Evolutionary conservation across 2,329 filamentous ascomycete species (phyloP).

Genomic region (Nakataea oryzae): DNA sequence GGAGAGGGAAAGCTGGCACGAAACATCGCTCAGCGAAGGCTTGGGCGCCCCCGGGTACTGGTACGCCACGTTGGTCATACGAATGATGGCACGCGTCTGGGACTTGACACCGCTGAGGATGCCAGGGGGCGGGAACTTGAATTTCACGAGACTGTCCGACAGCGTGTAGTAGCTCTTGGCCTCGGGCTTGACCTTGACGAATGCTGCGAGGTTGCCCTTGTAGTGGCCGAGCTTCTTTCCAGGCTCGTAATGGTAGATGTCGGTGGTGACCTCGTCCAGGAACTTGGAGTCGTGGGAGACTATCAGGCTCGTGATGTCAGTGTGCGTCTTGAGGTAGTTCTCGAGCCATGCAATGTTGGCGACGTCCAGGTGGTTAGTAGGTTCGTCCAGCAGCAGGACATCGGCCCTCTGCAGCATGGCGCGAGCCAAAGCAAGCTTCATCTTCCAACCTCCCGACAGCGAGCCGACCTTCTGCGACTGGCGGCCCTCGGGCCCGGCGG

Average conservation of each 20-base stretch:
- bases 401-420: slow-evolving; percentile 98
- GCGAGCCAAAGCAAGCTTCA: slow-evolving; percentile 93
- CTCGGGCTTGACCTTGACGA: slow-evolving; percentile 85
- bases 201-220: slow-evolving; percentile 71
- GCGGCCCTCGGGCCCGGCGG: slow-evolving; percentile 74
- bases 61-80: slow-evolving; percentile 86
- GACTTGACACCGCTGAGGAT: slow-evolving; percentile 95
- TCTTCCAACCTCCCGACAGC: slow-evolving; percentile 97
- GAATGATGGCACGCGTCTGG: slow-evolving; percentile 82
- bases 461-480: slow-evolving; percentile 88
- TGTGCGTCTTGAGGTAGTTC: slow-evolving; percentile 89
- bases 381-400: slow-evolving; percentile 92
- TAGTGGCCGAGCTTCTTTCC: slow-evolving; percentile 88
- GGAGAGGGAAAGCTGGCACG: slow-evolving; percentile 78
- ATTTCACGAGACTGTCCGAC: slow-evolving; percentile 77
- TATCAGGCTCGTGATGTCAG: slow-evolving; percentile 93
- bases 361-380: slow-evolving; percentile 96
- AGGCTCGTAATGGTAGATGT: slow-evolving; percentile 97
- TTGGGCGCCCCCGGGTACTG: slow-evolving; percentile 86
- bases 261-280: slow-evolving; percentile 92
- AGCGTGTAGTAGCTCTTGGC: slow-evolving; percentile 98
- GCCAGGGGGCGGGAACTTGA: slow-evolving; percentile 95
- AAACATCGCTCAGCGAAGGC: slow-evolving; percentile 78
- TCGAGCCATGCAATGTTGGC: slow-evolving; percentile 93
- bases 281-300: slow-evolving; percentile 98